A percentile compares a stretch with the other conserved stretches of the same genome.
These are phyloP conservation scores for Sarocladium strictum DNA, from an alignment of 2,329 filamentous ascomycete genomes.

Conservation along the genomic window DNA sequence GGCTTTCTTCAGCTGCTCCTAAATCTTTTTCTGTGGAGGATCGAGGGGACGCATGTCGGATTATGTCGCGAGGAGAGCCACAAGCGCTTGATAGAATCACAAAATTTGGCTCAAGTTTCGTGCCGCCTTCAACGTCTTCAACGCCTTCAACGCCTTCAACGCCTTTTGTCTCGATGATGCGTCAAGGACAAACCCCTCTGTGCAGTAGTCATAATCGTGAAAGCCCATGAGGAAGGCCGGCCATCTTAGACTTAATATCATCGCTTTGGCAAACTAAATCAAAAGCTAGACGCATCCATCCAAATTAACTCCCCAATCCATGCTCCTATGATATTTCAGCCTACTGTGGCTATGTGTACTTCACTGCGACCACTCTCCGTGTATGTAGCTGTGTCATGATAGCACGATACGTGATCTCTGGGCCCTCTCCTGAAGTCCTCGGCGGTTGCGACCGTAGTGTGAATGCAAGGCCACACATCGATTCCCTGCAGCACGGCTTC, in stretches of 20 bases:
- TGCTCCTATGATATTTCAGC: constrained; percentile 1
- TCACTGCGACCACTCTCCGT: not conserved
- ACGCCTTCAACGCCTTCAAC: no score
- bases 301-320: not conserved
- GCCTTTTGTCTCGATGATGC: no score
- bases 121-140: no score
- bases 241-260: not conserved
- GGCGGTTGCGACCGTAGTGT: no score
- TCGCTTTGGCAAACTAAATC: not conserved
- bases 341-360: not conserved
- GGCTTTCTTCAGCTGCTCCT: not conserved
- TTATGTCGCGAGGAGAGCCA: not conserved
- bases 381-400: not conserved
- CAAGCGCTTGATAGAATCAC: constrained; percentile 1
- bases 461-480: no score
- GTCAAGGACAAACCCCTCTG: no score
- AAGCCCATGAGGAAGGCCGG: no score
- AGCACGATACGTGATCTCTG: no score
- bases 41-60: not conserved
- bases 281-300: not conserved
- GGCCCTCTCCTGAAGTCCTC: no score
- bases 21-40: not conserved
- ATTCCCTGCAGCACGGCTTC: no score
- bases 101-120: constrained; percentile 2
- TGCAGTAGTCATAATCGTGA: no score